Evolutionary conservation across 164 flowering plant species (phyloP).

Genomic region (Stephania yunnanensis): DNA sequence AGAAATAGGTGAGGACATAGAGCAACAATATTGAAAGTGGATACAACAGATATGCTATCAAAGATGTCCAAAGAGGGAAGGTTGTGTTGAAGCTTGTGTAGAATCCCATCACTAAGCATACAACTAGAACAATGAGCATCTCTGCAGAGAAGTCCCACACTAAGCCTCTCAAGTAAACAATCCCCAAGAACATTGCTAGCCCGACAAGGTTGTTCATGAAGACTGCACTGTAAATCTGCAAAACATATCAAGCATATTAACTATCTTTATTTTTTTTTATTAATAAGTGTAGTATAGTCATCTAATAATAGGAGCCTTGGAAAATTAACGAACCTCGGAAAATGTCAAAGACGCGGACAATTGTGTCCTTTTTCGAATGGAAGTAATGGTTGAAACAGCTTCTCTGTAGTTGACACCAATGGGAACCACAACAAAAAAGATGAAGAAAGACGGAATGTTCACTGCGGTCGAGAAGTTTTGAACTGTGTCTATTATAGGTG

Average conservation of each 20-base stretch:
- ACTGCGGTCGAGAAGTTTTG: conserved; percentile 24
- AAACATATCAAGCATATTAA: neutral
- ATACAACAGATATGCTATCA: conserved; percentile 25
- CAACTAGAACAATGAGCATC: conserved; percentile 18
- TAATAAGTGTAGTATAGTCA: too few relatives aligned
- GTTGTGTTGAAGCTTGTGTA: conserved; percentile 24
- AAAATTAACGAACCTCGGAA: conserved; percentile 31
- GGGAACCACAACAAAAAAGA: conserved; percentile 28
- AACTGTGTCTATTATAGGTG: conserved; percentile 30
- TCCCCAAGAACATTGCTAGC: conserved; percentile 17
- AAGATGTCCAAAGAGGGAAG: conserved; percentile 31
- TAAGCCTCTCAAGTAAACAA: conserved; percentile 20
- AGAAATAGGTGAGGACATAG: conserved; percentile 27
- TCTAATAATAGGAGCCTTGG: neutral
- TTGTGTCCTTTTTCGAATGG: conserved; percentile 20
- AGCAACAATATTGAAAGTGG: conserved; percentile 29
- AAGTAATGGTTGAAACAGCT: conserved; percentile 22
- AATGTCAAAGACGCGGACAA: conserved; percentile 31
- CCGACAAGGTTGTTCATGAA: conserved; percentile 27
- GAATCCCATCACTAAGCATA: conserved; percentile 24
- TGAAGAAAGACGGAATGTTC: conserved; percentile 25
- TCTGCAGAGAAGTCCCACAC: conserved; percentile 31
- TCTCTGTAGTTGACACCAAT: conserved; percentile 27
- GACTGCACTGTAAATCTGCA: conserved; percentile 29
- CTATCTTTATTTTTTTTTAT: too few relatives aligned